Evolutionary conservation across 495 filamentous ascomycete species (phyloP).

Genomic region (Oidiodendron maius): DNA sequence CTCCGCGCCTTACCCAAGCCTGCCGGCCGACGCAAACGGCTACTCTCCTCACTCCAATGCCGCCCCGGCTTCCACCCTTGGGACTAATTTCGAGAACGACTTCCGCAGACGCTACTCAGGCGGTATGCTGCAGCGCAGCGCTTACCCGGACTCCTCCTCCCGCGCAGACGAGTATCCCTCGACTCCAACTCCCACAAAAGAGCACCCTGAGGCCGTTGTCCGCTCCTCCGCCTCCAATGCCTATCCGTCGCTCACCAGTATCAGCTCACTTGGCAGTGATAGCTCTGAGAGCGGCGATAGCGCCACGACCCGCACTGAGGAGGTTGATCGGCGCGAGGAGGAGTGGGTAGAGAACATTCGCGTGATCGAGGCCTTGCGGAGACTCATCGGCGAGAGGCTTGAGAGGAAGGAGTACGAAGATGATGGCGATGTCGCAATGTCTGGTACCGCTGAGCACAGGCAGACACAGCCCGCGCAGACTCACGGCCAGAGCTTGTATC

Average conservation of each 20-base stretch:
- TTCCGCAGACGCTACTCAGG: constrained; percentile 83
- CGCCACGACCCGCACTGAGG: constrained; percentile 42
- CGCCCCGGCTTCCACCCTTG: constrained; percentile 71
- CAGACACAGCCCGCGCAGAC: constrained; percentile 4
- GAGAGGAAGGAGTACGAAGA: constrained; percentile 56
- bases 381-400: constrained; percentile 59
- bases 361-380: constrained; percentile 67
- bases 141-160: constrained; percentile 30
- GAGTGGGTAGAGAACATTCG: constrained; percentile 82
- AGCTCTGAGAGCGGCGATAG: constrained; percentile 32
- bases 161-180: constrained; percentile 32
- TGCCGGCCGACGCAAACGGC: constrained; percentile 67
- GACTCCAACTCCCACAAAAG: constrained; percentile 35
- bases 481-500: constrained; percentile 33
- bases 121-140: constrained; percentile 70
- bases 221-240: constrained; percentile 41
- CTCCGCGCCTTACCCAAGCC: constrained; percentile 72
- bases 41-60: constrained; percentile 60
- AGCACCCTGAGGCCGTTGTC: constrained; percentile 25
- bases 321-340: constrained; percentile 54
- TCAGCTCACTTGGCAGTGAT: constrained; percentile 17
- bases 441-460: constrained; percentile 3
- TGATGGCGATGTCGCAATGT: constrained; percentile 27
- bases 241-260: constrained; percentile 46
- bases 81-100: constrained; percentile 72